phyloP scores from a whole-genome alignment of 1,284 basidiomycete species.

The Cryptococcus hybrid region DNA sequence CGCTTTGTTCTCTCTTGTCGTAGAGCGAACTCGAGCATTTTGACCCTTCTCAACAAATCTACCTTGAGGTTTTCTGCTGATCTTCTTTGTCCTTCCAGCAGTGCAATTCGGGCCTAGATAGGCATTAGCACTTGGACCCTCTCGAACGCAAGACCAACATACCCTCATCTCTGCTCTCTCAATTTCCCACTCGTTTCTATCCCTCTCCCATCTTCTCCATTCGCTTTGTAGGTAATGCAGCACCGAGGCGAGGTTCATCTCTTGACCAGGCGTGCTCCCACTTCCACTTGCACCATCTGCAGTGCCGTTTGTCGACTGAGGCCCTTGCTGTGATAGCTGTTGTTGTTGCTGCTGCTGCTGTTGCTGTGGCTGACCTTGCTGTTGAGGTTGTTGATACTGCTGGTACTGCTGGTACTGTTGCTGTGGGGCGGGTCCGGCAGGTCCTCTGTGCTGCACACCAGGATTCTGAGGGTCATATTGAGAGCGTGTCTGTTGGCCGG shows the following conservation, averaged over 20 bases:
- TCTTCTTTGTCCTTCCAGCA: constrained; percentile 92
- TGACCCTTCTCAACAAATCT: constrained; percentile 92
- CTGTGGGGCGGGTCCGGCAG: not conserved
- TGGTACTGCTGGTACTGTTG: constrained; percentile 17
- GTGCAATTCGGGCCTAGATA: constrained; percentile 84
- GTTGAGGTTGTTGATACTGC: constrained; percentile 19
- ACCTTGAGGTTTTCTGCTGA: constrained; percentile 97
- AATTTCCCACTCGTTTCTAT: constrained; percentile 99
- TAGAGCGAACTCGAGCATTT: constrained; percentile 97
- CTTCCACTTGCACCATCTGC: constrained; percentile 32
- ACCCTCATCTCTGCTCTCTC: constrained; percentile 99
- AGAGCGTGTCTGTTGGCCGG: not conserved
- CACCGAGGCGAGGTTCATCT: constrained; percentile 90
- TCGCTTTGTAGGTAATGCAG: constrained; percentile 97
- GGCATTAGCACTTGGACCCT: not conserved
- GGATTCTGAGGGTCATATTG: not conserved
- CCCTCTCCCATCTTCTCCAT: constrained; percentile 94
- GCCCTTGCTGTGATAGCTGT: constrained; percentile 8
- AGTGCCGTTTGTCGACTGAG: constrained; percentile 11
- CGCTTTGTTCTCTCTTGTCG: constrained; percentile 90
- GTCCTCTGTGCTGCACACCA: not conserved
- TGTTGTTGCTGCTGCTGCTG: constrained; percentile 14
- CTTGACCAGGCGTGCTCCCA: constrained; percentile 43
- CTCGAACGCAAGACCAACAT: constrained; percentile 43
- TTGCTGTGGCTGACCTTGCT: constrained; percentile 16